Conservation (phyloP, 176 grass and related monocot genomes). For the Ensete glaucum region DNA sequence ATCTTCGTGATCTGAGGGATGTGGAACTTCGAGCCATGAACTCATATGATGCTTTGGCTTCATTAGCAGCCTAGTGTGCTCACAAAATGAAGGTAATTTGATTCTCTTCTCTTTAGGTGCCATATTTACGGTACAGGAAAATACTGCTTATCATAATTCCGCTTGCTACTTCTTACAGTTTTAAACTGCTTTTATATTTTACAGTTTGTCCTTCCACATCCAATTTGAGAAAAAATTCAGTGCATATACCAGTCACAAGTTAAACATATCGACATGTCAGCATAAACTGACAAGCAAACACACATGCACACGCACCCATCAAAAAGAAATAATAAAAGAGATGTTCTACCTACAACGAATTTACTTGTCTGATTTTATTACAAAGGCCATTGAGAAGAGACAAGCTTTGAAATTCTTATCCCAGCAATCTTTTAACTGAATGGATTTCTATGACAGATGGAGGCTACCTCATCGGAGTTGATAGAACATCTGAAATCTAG, state of each 20-base stretch:
- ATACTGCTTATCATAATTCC: not conserved
- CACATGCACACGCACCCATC: too few relatives aligned
- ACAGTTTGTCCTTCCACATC: not conserved
- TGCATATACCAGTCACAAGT: too few relatives aligned
- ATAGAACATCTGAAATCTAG: too few relatives aligned
- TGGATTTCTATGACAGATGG: slow-evolving; percentile 10
- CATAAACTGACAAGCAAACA: too few relatives aligned
- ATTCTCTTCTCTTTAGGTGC: not conserved
- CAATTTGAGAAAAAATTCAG: too few relatives aligned
- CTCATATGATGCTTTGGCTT: slow-evolving; percentile 38
- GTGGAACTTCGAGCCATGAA: slow-evolving; percentile 65
- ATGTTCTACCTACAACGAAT: not conserved
- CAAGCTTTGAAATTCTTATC: not conserved
- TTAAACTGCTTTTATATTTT: not conserved
- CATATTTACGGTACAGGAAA: not conserved
- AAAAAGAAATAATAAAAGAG: too few relatives aligned
- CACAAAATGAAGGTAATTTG: slow-evolving; percentile 38
- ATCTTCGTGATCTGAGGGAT: slow-evolving; percentile 78
- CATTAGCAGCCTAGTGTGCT: slow-evolving; percentile 31
- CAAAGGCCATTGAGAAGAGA: not conserved
- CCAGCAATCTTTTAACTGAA: not conserved
- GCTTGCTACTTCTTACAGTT: not conserved
- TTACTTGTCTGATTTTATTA: not conserved
- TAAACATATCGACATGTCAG: too few relatives aligned
- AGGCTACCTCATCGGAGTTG: not conserved